A percentile compares a stretch with the other conserved stretches of the same genome.
phyloP scores from a whole-genome alignment of 257 asterid genomes.

The Craterostigma plantagineum region DNA sequence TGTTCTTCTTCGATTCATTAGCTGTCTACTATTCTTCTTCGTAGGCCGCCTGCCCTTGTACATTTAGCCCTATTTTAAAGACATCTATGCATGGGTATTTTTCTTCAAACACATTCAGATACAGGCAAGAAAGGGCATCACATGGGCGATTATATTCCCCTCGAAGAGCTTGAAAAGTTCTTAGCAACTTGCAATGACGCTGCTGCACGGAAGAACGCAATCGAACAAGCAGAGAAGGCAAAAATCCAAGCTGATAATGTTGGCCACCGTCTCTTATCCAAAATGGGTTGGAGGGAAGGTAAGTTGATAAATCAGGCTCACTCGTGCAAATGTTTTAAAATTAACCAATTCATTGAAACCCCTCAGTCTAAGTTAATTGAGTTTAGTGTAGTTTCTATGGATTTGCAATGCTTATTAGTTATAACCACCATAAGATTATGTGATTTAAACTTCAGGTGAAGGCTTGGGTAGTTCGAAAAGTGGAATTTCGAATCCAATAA shows the following conservation, averaged over 20 bases:
- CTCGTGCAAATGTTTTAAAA: neutral
- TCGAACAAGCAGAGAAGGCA: conserved; percentile 41
- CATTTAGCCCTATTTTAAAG: too few species aligned
- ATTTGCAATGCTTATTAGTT: too few species aligned
- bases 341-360: too few species aligned
- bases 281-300: conserved; percentile 99
- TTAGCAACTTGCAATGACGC: conserved; percentile 62
- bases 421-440: too few species aligned
- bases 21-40: neutral
- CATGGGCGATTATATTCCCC: conserved; percentile 95
- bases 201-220: conserved; percentile 38
- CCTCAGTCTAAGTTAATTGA: too few species aligned
- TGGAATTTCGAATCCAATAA: conserved; percentile 74
- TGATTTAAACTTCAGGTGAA: conserved; percentile 38
- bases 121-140: conserved; percentile 79
- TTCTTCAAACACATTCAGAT: neutral
- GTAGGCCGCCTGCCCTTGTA: too few species aligned
- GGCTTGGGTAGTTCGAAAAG: conserved; percentile 81
- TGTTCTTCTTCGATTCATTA: conserved; percentile 2
- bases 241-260: conserved; percentile 87
- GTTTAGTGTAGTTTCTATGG: too few species aligned
- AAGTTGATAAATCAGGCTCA: conserved; percentile 6
- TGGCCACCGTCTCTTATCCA: conserved; percentile 69
- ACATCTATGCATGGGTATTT: too few species aligned
- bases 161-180: conserved; percentile 79